These are phyloP conservation scores for Plantago elongata DNA, from an alignment of 257 asterid species.

Conservation along the genomic window DNA sequence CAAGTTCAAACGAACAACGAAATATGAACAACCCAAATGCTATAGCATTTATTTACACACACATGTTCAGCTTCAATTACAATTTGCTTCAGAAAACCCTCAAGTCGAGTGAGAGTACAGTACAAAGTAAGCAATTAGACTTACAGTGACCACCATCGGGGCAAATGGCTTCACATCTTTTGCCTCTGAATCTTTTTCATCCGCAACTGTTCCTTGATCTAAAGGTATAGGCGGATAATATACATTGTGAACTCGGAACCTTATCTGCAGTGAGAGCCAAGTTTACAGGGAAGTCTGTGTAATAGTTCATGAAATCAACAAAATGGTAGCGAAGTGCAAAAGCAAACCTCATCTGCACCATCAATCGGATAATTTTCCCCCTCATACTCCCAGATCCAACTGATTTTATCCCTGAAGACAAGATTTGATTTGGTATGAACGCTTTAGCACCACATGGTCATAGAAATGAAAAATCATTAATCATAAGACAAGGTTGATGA, in stretches of 20 bases:
- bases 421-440: too few species aligned
- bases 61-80: too few species aligned
- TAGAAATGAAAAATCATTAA: neutral
- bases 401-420: constrained; percentile 31
- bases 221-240: constrained; percentile 66
- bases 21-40: too few species aligned
- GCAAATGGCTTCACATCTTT: constrained; percentile 36
- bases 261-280: constrained; percentile 30
- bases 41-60: too few species aligned
- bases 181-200: constrained; percentile 17
- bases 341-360: constrained; percentile 61
- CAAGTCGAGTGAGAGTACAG: neutral
- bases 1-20: too few species aligned
- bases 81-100: neutral
- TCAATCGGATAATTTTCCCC: constrained; percentile 54
- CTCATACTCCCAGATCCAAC: constrained; percentile 67
- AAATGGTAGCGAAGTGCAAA: constrained; percentile 1
- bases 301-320: constrained; percentile 1
- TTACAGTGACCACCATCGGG: constrained; percentile 50
- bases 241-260: constrained; percentile 43
- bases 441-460: too few species aligned
- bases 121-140: constrained; percentile 15
- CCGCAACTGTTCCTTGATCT: constrained; percentile 39
- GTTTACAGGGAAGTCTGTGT: constrained; percentile 8
- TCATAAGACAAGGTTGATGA: constrained; percentile 6